phyloP scores from a whole-genome alignment of 495 filamentous ascomycete genomes.

The Penicillium alfredii region DNA sequence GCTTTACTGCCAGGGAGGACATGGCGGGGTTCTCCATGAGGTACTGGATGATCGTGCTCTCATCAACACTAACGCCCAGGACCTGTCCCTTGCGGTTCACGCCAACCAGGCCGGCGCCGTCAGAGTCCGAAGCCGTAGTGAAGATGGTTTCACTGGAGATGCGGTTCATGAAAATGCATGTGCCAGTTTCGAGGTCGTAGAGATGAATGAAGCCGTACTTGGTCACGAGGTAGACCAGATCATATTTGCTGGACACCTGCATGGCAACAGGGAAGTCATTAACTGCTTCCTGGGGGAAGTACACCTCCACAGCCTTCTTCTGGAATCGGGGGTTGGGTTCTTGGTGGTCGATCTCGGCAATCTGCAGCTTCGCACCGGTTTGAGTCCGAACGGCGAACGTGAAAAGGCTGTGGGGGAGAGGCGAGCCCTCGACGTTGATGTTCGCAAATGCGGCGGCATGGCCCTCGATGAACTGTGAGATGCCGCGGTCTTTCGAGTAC shows the following conservation, averaged over 20 bases:
- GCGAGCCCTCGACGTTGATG: constrained; percentile 78
- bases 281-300: constrained; percentile 89
- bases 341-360: constrained; percentile 95
- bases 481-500: constrained; percentile 89
- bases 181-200: constrained; percentile 92
- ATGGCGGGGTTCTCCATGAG: constrained; percentile 93
- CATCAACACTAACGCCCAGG: constrained; percentile 85
- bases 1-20: constrained; percentile 83
- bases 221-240: constrained; percentile 91
- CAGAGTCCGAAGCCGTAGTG: constrained; percentile 78
- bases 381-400: constrained; percentile 88
- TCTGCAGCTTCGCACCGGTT: constrained; percentile 89
- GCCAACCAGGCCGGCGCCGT: constrained; percentile 81
- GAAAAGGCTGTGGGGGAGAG: constrained; percentile 89
- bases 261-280: constrained; percentile 99
- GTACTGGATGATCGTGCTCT: constrained; percentile 84
- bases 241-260: constrained; percentile 93
- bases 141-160: constrained; percentile 99
- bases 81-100: constrained; percentile 98
- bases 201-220: constrained; percentile 99
- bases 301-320: constrained; percentile 96
- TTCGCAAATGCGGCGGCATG: constrained; percentile 95
- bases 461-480: constrained; percentile 96
- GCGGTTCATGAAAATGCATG: constrained; percentile 99
- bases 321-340: constrained; percentile 77